Base-by-base conservation (phyloP, 768 basidiomycete species). In the Lyophyllum atratum region DNA sequence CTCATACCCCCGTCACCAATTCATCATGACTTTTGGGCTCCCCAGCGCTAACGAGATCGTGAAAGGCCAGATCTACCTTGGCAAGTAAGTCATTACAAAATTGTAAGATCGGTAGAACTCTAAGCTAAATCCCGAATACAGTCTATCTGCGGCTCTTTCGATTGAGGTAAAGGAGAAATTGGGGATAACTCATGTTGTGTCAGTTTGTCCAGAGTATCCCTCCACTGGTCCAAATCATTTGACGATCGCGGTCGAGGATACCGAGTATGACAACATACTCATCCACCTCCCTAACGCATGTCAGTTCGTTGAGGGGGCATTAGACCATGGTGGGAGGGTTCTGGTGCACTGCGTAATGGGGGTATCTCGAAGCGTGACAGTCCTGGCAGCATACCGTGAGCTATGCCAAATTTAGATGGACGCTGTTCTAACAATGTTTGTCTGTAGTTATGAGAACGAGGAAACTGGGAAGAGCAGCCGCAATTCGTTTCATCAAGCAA, bases 311-410 rank as follows among this genome's bases (percentile, higher is more conserved):
- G 77, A 86, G 60, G 59, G 74, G 21, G 86, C 89, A 3, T 60
- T 91, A 39, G 67, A 72, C 9, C 37, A 65, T 1, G 79, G 80
- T 24, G 87, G 87, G 0, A 77, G 73, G 45, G 82, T 90, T 5
- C 78, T 91, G 10, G 85, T 90, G 14, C 89, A 91, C 59, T 90
- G 89, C 65, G 74, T 85, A 10, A 86, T 89, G 82, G 90, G 89
- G 5, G 71, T 90, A 8, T 91, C 86, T 0, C 76, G 89, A 59
- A 89, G 87, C 60, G 74, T 83, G 37, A 84, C 88, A 9, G 80
- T 83, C 24, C 74, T 85, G 24, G 80, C 79, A 49, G 84, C 83
- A 15, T 85, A 80, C 65, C 66, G 81, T 84, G 66, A 70, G 82
- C n/a, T 9, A 34, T 17, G 54, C 11, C 34, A 26, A 22, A n/a